Evolutionary conservation across 768 basidiomycete genomes (phyloP), one percentile per base, ranked within the genome.

Genomic region (Multifurca ochricompacta): DNA sequence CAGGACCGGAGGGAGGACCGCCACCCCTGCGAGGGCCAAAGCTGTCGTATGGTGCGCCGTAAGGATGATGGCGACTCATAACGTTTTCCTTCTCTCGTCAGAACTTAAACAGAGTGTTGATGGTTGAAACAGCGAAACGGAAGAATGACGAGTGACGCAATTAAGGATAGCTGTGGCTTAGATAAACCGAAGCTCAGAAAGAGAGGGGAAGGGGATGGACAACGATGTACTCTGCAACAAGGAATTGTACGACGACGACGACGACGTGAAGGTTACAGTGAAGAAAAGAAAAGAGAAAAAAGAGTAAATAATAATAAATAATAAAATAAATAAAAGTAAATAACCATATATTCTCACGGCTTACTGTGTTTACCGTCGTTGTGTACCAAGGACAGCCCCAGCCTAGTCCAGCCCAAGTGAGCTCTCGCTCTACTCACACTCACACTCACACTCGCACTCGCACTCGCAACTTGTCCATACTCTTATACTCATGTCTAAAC

Each of bases 21-120:
- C 60, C 60, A 53, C 60, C 60, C 50, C 60, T 61, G 32, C 60
- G 60, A 44, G 59, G 42, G 32, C 58, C 58, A 18, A 55, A 43
- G 21, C 45, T 53, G 51, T 61, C 60, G 59, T 59, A 53, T 35
- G 47, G 53, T 10, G 73, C 71, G 60, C 80, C 79, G 71, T 92
- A 92, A 23, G 90, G 90, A 79, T 91, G 87, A 72, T 91, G 89
- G 66, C 89, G 87, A 71, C 90, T 88, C 89, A 92, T 91, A 51
- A 60, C 23, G 44, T 16, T 41, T 28, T 41, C 50, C 23, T 46
- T 59, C 43, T 47, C 40, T 64, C 54, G 68, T 66, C 66, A 66
- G 16, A 58, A 48, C 57, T 65, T 57, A 60, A 44, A 31, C 23
- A 57, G 49, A 35, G 51, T 23, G 54, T 53, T 59, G 58, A 47